phyloP scores from a whole-genome alignment of 1,139 yeast species.

The Zygosaccharomyces pseudobailii region DNA sequence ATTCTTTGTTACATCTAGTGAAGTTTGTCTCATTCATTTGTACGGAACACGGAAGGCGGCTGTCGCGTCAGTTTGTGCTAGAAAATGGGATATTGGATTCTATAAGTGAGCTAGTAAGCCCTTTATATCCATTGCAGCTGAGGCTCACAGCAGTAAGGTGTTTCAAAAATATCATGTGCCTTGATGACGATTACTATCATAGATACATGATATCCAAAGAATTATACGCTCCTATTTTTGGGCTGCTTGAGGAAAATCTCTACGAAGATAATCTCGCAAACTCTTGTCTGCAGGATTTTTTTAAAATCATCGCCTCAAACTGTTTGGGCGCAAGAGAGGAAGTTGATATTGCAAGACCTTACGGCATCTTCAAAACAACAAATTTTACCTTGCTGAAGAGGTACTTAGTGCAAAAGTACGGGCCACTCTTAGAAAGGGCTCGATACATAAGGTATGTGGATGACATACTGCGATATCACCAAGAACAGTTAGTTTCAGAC shows the following conservation, averaged over 20 bases:
- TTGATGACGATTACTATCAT: conserved; percentile 59
- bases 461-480: conserved; percentile 17
- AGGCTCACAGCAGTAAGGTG: conserved; percentile 65
- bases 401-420: conserved; percentile 46
- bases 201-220: conserved; percentile 53
- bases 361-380: conserved; percentile 26
- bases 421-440: conserved; percentile 38
- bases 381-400: conserved; percentile 47
- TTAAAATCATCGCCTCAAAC: conserved; percentile 46
- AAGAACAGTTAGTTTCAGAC: conserved; percentile 7
- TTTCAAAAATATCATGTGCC: conserved; percentile 50
- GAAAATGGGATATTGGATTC: conserved; percentile 53
- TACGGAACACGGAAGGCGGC: conserved; percentile 52
- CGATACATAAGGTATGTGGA: conserved; percentile 33
- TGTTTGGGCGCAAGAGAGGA: conserved; percentile 23
- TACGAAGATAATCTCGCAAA: conserved; percentile 60
- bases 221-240: conserved; percentile 49
- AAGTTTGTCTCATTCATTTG: conserved; percentile 66
- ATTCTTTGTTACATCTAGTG: conserved; percentile 60
- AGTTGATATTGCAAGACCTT: conserved; percentile 19
- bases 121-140: conserved; percentile 43
- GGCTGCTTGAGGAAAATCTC: conserved; percentile 47
- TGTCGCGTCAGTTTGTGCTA: conserved; percentile 58
- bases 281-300: conserved; percentile 70
- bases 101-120: conserved; percentile 43